These are phyloP conservation scores for Euphrasia arctica DNA, from an alignment of 305 asterid species.

Conservation along the genomic window DNA sequence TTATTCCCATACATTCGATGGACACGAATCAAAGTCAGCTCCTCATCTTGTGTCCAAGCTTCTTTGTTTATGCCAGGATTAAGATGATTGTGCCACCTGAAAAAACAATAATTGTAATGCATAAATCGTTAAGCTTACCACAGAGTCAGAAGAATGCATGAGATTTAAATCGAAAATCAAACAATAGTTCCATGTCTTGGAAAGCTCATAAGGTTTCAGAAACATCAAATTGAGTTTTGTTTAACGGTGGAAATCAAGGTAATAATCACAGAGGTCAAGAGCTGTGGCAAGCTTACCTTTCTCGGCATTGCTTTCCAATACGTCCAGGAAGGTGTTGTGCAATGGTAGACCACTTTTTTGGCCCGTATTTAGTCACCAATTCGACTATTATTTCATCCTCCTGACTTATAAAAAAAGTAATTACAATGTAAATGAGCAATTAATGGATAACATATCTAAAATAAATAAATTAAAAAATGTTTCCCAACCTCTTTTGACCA, in stretches of 20 bases:
- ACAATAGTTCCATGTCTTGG: not conserved
- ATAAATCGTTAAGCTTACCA: constrained; percentile 21
- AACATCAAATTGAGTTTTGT: not conserved
- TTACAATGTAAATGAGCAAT: constrained; percentile 9
- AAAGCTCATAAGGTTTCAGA: constrained; percentile 2
- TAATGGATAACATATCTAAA: constrained; percentile 16
- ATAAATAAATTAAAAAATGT: constrained; percentile 19
- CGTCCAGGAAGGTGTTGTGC: constrained; percentile 97
- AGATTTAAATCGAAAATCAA: not conserved
- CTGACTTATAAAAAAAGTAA: constrained; percentile 32
- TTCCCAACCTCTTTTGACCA: constrained; percentile 92
- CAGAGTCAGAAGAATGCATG: not conserved
- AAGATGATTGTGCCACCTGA: constrained; percentile 96
- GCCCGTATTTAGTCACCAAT: constrained; percentile 71
- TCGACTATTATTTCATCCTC: constrained; percentile 85
- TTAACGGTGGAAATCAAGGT: not conserved
- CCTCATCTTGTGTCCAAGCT: constrained; percentile 99
- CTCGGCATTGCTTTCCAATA: constrained; percentile 96
- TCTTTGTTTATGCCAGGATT: constrained; percentile 90
- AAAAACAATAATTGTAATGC: constrained; percentile 21
- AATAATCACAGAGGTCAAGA: not conserved
- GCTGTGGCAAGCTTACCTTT: constrained; percentile 52
- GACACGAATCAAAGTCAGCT: constrained; percentile 81
- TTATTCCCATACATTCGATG: constrained; percentile 62
- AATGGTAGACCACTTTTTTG: constrained; percentile 96